Evolutionary conservation across 2,329 filamentous ascomycete species (phyloP).

Genomic region (Paecilomyces variotii): DNA sequence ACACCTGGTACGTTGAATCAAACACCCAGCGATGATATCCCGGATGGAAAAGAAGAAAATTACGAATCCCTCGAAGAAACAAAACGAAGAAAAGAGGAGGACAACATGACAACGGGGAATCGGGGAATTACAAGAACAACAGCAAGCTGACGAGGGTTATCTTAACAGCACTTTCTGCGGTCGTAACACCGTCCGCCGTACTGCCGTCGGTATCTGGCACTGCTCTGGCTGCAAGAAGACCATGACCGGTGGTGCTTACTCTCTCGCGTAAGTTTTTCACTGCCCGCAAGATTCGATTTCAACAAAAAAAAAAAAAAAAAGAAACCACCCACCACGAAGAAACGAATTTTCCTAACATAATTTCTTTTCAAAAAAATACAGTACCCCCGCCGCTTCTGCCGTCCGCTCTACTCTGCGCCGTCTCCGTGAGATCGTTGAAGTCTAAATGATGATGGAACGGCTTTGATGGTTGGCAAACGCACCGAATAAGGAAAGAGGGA

Average conservation of each 20-base stretch:
- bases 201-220: not conserved
- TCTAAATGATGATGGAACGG: not conserved
- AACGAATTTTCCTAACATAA: not conserved
- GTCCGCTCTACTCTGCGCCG: not conserved
- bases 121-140: not conserved
- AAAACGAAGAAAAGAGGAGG: not conserved
- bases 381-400: not conserved
- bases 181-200: not conserved
- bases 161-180: not conserved
- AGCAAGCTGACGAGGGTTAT: not conserved
- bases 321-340: too few relatives aligned
- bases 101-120: not conserved
- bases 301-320: not conserved
- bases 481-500: not conserved
- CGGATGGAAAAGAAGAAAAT: not conserved
- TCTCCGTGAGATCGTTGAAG: not conserved
- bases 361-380: not conserved
- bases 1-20: not conserved
- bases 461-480: not conserved
- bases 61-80: not conserved
- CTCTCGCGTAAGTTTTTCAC: not conserved
- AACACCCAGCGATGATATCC: not conserved
- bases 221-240: not conserved
- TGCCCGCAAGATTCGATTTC: not conserved
- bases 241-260: not conserved